Base-by-base conservation (phyloP, 2,329 filamentous ascomycete genomes). In the Alternaria postmessia region DNA sequence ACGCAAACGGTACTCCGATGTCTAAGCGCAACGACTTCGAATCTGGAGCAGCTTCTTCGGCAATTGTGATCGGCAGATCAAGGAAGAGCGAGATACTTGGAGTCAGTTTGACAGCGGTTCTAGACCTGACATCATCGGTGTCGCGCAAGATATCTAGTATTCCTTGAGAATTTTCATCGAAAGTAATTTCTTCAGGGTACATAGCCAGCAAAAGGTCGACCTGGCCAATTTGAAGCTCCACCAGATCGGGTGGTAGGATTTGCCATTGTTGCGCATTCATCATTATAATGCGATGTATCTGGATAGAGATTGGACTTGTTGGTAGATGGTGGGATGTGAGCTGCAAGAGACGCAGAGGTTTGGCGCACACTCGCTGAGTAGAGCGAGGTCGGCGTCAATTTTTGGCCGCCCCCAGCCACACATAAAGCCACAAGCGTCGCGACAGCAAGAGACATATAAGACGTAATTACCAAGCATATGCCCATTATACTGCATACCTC, bases 221-320 rank as follows among this genome's bases (percentile, higher is more conserved):
- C 47, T 73, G 71, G 24, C 70, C 70, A 24, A 75, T 64, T 22
- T 75, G 72, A 4, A 73, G 64, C 59, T 75, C 72, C 12, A 75
- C 41, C 7, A 73, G 53, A 5, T 71, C 67, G 3, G 47, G 54
- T 8, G 72, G 72, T 11, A 75, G 58, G 3, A 70, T 32, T 6
- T 66, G 58, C 63, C 67, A 72, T 63, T 48, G 41, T 26, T 56
- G 42, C 12, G 24, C 14, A 9, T 47, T 20, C 22, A 41, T 46
- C 24, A n/a, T 55, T 11, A 8, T 47, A 4, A 20, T 14, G 20
- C 11, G 12, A 20, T 34, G 18, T 18, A 26, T 47, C 7, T 20
- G 22, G 7, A 26, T 9, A 18, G 14, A 34, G 5, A 24, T n/a
- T 4, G 18, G 38, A 32, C 3, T n/a, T 9, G 32, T 30, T 7